These are phyloP conservation scores for Colletotrichum karsti DNA, from an alignment of 2,329 filamentous ascomycete species.

Conservation along the genomic window DNA sequence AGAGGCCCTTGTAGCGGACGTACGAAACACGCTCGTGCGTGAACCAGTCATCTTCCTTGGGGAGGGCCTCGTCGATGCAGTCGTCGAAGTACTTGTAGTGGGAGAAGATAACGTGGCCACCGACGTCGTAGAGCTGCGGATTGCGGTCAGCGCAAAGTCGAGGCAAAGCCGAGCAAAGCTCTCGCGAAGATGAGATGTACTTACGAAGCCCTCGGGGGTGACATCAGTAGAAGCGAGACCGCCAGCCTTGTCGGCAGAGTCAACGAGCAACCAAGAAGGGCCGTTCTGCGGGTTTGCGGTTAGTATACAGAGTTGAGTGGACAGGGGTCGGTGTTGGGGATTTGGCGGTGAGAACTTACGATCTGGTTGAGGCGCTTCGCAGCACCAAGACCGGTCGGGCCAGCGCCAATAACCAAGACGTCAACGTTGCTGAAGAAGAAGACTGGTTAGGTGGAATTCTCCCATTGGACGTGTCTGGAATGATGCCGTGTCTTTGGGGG, in stretches of 20 bases:
- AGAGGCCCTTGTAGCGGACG: constrained; percentile 93
- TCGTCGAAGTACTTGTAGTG: constrained; percentile 99
- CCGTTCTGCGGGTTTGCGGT: constrained; percentile 69
- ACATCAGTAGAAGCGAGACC: constrained; percentile 96
- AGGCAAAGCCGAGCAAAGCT: not conserved
- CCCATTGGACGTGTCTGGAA: not conserved
- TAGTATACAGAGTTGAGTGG: constrained; percentile 26
- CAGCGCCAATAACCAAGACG: constrained; percentile 97
- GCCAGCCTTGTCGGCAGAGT: constrained; percentile 90
- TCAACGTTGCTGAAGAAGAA: constrained; percentile 78
- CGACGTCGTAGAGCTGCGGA: constrained; percentile 92
- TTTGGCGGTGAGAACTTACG: constrained; percentile 64
- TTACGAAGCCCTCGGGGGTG: constrained; percentile 95
- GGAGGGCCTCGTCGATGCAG: constrained; percentile 95
- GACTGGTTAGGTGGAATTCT: constrained; percentile 18
- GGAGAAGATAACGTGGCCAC: constrained; percentile 98
- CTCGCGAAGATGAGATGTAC: constrained; percentile 49
- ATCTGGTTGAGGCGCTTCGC: constrained; percentile 98
- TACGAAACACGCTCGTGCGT: constrained; percentile 98
- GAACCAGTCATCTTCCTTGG: constrained; percentile 95
- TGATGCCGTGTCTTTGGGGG: no score
- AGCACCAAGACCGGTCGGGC: constrained; percentile 95
- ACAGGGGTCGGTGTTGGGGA: constrained; percentile 30
- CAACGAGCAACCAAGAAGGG: constrained; percentile 95
- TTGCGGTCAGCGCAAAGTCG: constrained; percentile 24